phyloP scores from a whole-genome alignment of 148 eudicot genomes.

The Rhododendron ovatum region DNA sequence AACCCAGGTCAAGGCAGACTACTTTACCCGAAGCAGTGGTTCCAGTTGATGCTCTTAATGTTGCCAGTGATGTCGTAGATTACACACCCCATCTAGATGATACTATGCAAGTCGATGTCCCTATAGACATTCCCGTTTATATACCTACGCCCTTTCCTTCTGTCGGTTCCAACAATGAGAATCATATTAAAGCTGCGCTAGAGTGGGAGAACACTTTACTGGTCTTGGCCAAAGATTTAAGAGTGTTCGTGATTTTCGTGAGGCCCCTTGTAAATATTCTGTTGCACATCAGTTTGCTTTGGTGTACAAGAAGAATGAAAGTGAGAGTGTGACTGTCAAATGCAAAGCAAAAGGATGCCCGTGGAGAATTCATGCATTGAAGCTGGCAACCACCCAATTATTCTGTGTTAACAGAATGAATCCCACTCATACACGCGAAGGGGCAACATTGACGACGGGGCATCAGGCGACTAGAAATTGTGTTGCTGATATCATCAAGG shows the following conservation, averaged over 20 bases:
- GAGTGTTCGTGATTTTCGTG: conserved; percentile 86
- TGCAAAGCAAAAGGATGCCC: conserved; percentile 94
- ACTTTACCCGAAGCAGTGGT: conserved; percentile 59
- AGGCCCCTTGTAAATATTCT: conserved; percentile 76
- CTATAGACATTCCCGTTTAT: conserved; percentile 41
- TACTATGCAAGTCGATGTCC: conserved; percentile 36
- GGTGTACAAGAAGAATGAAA: conserved; percentile 86
- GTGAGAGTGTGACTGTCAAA: conserved; percentile 92
- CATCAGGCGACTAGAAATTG: conserved; percentile 92
- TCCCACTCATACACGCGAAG: conserved; percentile 82
- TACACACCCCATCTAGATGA: conserved; percentile 39
- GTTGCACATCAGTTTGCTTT: conserved; percentile 91
- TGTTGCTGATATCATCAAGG: conserved; percentile 90
- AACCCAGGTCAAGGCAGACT: conserved; percentile 79
- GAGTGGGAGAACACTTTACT: conserved; percentile 79
- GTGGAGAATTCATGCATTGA: conserved; percentile 98
- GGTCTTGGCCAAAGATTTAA: conserved; percentile 95
- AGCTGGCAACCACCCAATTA: conserved; percentile 81
- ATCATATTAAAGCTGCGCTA: conserved; percentile 63
- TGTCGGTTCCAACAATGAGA: conserved; percentile 41
- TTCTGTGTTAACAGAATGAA: conserved; percentile 94
- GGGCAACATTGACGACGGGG: conserved; percentile 54
- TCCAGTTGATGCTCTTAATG: conserved; percentile 49
- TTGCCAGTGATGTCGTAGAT: conserved; percentile 41
- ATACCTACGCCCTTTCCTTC: conserved; percentile 24